Base-by-base conservation (phyloP, 2,329 filamentous ascomycete genomes). In the Alternaria sp. region DNA sequence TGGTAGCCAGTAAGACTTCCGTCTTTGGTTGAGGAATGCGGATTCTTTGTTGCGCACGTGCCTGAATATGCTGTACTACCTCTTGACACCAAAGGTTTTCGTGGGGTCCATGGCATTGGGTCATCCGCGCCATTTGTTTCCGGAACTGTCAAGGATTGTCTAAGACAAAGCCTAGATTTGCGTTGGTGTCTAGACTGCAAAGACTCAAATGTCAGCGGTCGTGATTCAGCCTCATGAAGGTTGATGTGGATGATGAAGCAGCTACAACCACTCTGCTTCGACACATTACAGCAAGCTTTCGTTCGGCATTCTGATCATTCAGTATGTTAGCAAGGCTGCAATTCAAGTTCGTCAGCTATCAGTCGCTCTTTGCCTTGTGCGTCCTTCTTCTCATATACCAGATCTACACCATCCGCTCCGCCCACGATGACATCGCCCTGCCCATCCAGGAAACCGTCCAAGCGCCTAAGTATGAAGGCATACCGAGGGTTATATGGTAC, bases 401-500 rank as follows among this genome's bases (percentile, higher is more conserved):
- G 17, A 23, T 57, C 44, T 57, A 28, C 44, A 47, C 54, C 25
- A 19, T 57, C 10, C 44, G 45, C 44, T 30, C 54, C 6, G 43
- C 43, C 54, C 45, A 8, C n/a, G 30, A 23, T 3, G 23, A 13
- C 3, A 23, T 52, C 28, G 49, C 49, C 5, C 28, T 36, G 3
- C 49, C 21, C 28, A 23, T 25, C 15, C 12, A 52, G 15, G 28
- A 19, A 23, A n/a, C 13, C 7, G 32, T 21, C 8, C 13, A 43
- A 32, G 25, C 44, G 4, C 54, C 54, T 23, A 40, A 56, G 15
- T 21, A 56, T 36, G 44, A 49, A n/a, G 52, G 55, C 17, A 74
- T 81, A 55, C 72, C 79, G 8, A 68, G 75, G 57, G 78, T 72
- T 19, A 62, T 81, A 30, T 81, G 80, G 80, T 81, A 81, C 62